A percentile compares a stretch with the other conserved stretches of the same genome.
phyloP scores from a whole-genome alignment of 2,329 filamentous ascomycete species.

The Exophiala mesophila region DNA sequence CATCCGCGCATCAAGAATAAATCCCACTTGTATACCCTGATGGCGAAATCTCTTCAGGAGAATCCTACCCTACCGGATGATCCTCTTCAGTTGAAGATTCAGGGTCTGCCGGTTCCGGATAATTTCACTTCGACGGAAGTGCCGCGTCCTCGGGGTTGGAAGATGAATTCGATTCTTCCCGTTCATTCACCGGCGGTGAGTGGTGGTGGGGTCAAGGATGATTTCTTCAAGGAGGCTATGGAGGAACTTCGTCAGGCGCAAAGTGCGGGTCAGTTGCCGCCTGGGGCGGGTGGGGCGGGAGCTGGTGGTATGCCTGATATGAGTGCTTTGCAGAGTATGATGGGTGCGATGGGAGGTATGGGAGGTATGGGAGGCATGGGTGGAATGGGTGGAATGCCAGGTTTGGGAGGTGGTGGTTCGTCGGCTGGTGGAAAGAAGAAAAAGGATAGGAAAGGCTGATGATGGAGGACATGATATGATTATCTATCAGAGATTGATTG shows the following conservation, averaged over 20 bases:
- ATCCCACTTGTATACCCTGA: conserved; percentile 78
- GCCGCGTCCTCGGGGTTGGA: conserved; percentile 82
- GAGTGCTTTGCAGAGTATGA: conserved; percentile 25
- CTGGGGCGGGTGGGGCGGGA: conserved; percentile 41
- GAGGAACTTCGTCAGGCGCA: conserved; percentile 67
- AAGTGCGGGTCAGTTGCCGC: conserved; percentile 36
- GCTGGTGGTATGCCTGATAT: conserved; percentile 29
- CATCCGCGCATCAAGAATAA: conserved; percentile 63
- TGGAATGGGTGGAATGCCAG: conserved; percentile 11
- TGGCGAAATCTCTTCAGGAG: conserved; percentile 68
- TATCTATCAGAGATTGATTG: too few relatives aligned
- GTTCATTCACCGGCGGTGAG: conserved; percentile 85
- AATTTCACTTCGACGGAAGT: conserved; percentile 67
- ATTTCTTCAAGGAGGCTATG: conserved; percentile 96
- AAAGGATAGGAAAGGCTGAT: conserved; percentile 21
- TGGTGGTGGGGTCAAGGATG: conserved; percentile 89
- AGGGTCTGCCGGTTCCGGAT: conserved; percentile 63
- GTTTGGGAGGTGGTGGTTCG: conserved; percentile 12
- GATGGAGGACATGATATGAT: background rate
- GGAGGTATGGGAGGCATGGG: conserved; percentile 18
- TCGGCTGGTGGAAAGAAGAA: conserved; percentile 21
- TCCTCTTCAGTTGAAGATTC: conserved; percentile 67
- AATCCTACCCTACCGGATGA: conserved; percentile 72
- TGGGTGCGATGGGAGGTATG: conserved; percentile 25
- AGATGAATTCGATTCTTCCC: conserved; percentile 77